Percentiles rank a stretch among this genome's conserved stretches.
Conservation (phyloP, 2,329 filamentous ascomycete species). For the Aspergillus ochraceoroseus region DNA sequence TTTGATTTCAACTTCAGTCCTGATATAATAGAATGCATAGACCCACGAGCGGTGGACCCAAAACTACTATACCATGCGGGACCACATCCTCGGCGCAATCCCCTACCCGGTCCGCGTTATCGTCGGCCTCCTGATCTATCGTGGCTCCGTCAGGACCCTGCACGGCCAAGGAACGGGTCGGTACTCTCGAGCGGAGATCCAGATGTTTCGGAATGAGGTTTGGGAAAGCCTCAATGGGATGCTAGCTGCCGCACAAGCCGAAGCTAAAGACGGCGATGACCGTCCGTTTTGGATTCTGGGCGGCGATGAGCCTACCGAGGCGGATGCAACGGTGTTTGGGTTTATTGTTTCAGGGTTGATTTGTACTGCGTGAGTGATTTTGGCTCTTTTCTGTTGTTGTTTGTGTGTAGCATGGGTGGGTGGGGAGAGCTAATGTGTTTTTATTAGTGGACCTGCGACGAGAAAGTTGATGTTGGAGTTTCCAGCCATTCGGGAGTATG, state of each 20-base stretch:
- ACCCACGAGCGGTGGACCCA: constrained; percentile 54
- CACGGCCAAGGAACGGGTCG: constrained; percentile 55
- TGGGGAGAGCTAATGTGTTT: constrained; percentile 9
- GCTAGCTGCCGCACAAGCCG: constrained; percentile 37
- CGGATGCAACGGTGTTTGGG: constrained; percentile 54
- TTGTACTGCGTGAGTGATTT: constrained; percentile 50
- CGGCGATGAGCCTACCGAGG: constrained; percentile 52
- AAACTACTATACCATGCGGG: constrained; percentile 58
- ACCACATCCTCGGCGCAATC: constrained; percentile 46
- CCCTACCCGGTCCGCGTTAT: constrained; percentile 52
- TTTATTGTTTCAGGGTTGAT: constrained; percentile 53
- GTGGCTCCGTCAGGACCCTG: constrained; percentile 43
- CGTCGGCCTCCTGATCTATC: constrained; percentile 50
- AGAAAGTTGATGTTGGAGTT: constrained; percentile 45
- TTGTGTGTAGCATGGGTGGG: no score
- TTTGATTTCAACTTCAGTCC: no score
- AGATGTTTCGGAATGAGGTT: constrained; percentile 45
- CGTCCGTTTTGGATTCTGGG: constrained; percentile 57
- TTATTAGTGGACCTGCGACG: constrained; percentile 46
- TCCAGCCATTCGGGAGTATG: constrained; percentile 53
- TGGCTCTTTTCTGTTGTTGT: neutral
- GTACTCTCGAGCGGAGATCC: constrained; percentile 50
- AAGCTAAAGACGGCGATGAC: constrained; percentile 8
- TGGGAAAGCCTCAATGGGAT: constrained; percentile 52
- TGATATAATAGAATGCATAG: constrained; percentile 26